Percentiles rank a stretch among this genome's conserved stretches.
Evolutionary conservation across 495 filamentous ascomycete genomes (phyloP).

Genomic region (Xylaria venustula): DNA sequence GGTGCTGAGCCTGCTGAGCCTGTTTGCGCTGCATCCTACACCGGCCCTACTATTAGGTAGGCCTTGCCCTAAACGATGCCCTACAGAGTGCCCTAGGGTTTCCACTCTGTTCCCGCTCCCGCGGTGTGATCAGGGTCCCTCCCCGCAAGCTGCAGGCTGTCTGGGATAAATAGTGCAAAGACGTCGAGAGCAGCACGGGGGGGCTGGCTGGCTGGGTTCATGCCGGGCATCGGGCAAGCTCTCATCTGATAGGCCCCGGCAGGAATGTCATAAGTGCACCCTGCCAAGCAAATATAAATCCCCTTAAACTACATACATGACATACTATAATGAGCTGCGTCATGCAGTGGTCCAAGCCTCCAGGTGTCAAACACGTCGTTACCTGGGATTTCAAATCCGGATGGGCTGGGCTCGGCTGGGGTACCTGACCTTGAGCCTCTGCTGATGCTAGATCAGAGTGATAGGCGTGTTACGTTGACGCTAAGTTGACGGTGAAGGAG

Average conservation of each 20-base stretch:
- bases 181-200: too few species aligned
- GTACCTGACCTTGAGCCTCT: neutral
- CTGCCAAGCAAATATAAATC: too few species aligned
- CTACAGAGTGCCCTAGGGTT: too few species aligned
- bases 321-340: neutral
- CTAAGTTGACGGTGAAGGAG: neutral
- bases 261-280: too few species aligned
- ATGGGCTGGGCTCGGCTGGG: neutral
- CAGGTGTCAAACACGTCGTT: neutral
- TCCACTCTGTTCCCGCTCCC: slow-evolving; percentile 2
- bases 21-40: too few species aligned
- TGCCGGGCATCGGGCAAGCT: neutral
- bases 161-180: neutral
- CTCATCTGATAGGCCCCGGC: too few species aligned
- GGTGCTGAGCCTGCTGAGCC: too few species aligned
- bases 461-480: too few species aligned
- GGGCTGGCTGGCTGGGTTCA: neutral
- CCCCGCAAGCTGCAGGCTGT: neutral
- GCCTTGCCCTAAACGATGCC: too few species aligned
- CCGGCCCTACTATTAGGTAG: too few species aligned
- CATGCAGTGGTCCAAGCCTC: neutral
- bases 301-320: neutral
- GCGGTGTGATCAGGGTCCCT: neutral
- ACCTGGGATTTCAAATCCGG: neutral
- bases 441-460: too few species aligned